Evolutionary conservation across 805 yeast genomes (phyloP).

Genomic region (Metschnikowia peoriensis): DNA sequence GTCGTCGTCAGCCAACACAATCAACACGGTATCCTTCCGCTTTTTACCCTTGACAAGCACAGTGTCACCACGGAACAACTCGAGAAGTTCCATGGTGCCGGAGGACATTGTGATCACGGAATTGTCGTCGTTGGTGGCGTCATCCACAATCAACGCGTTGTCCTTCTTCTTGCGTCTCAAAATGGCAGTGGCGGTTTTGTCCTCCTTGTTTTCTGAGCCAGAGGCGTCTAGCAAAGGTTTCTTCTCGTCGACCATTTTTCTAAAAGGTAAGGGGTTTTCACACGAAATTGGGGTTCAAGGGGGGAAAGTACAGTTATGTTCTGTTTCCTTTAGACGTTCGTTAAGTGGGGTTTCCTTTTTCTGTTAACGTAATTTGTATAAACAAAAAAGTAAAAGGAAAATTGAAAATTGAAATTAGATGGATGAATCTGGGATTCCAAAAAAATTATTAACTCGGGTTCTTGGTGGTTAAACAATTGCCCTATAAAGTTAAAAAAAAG

Average conservation of each 20-base stretch:
- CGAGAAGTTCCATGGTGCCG: slow-evolving; percentile 90
- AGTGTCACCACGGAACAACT: slow-evolving; percentile 96
- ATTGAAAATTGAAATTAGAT: too few species aligned
- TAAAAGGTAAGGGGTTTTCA: background rate
- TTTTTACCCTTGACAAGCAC: slow-evolving; percentile 96
- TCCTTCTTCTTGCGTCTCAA: slow-evolving; percentile 97
- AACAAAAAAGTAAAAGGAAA: background rate
- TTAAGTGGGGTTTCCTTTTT: background rate
- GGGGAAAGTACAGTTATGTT: too few species aligned
- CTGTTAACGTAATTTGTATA: background rate
- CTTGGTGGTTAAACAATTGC: background rate
- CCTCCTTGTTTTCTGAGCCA: slow-evolving; percentile 58
- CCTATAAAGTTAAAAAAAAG: background rate
- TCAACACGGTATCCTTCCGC: slow-evolving; percentile 94
- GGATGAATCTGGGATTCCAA: too few species aligned
- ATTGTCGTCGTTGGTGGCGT: slow-evolving; percentile 95
- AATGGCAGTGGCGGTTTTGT: slow-evolving; percentile 93
- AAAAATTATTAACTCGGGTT: background rate
- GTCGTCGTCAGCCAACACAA: slow-evolving; percentile 95
- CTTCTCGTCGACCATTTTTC: slow-evolving; percentile 27
- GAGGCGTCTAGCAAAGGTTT: slow-evolving; percentile 54
- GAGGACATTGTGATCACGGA: slow-evolving; percentile 94
- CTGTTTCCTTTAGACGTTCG: too few species aligned
- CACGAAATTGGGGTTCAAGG: background rate
- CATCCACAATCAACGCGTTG: slow-evolving; percentile 91